Conservation (phyloP, 106 monocot species). For the Amphibolis antarctica region DNA sequence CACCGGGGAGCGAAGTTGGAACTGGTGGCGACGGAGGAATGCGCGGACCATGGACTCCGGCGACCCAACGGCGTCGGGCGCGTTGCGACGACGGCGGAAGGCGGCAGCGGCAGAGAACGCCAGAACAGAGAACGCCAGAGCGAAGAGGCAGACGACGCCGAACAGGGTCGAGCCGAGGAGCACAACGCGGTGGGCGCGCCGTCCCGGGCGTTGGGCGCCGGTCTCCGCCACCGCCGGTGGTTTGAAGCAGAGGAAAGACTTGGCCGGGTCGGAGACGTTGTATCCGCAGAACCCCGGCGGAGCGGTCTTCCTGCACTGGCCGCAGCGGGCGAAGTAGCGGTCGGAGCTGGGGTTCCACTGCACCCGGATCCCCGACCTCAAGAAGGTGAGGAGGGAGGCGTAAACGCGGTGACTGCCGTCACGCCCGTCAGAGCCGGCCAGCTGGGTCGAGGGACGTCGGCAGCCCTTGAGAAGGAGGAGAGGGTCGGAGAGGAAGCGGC, state of each 20-base stretch:
- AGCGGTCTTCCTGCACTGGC: conserved; percentile 10
- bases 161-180: conserved; percentile 23
- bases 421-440: too few species aligned
- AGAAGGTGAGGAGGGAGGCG: conserved; percentile 9
- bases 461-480: conserved; percentile 25
- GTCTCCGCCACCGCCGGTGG: conserved; percentile 1
- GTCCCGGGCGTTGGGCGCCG: neutral
- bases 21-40: conserved; percentile 34
- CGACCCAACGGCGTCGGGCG: neutral
- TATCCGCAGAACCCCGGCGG: conserved; percentile 25
- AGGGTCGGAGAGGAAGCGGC: conserved; percentile 12
- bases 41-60: conserved; percentile 13
- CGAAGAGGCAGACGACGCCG: conserved; percentile 12
- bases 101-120: conserved; percentile 10
- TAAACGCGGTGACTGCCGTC: neutral
- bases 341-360: conserved; percentile 26
- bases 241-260: conserved; percentile 37
- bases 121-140: conserved; percentile 23
- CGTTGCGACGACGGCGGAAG: conserved; percentile 12
- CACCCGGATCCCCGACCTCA: conserved; percentile 20
- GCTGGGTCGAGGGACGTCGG: neutral
- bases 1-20: conserved; percentile 30
- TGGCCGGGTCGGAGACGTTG: conserved; percentile 32
- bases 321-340: conserved; percentile 35
- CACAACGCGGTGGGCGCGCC: neutral